Evolutionary conservation across 257 asterid species (phyloP).

Genomic region (Paraleonurus japonicus): DNA sequence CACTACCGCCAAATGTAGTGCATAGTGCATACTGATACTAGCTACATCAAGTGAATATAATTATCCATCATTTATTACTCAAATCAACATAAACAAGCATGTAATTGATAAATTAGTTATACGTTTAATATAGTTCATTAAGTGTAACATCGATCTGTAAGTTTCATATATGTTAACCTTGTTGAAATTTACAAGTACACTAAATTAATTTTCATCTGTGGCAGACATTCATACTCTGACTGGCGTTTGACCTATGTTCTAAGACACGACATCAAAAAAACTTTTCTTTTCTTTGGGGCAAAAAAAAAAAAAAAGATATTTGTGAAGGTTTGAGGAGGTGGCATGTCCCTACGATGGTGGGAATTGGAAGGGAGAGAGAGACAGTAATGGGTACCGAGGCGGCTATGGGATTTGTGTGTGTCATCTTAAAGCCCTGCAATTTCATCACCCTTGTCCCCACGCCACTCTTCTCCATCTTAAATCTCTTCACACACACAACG

Average conservation of each 20-base stretch:
- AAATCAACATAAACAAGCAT: no score
- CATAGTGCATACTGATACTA: background rate
- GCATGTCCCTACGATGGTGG: no score
- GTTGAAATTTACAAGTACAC: background rate
- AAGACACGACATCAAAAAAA: background rate
- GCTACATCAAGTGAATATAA: background rate
- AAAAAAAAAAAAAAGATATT: no score
- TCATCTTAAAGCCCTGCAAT: conserved; percentile 52
- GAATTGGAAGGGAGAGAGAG: conserved; percentile 31
- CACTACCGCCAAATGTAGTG: background rate
- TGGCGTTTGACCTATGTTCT: background rate
- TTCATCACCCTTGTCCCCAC: conserved; percentile 51
- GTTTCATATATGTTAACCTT: background rate
- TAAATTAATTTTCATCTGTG: background rate
- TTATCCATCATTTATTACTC: background rate
- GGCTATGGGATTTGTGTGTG: conserved; percentile 45
- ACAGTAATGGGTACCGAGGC: conserved; percentile 43
- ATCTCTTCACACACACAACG: no score
- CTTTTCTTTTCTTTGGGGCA: no score
- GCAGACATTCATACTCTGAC: background rate
- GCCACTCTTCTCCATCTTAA: conserved; percentile 11
- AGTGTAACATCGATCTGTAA: no score
- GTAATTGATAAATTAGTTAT: no score
- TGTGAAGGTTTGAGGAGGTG: no score
- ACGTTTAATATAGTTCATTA: no score